Evolutionary conservation across 805 yeast species (phyloP), one percentile per base, ranked within the genome.

Genomic region (Candida boleticola): DNA sequence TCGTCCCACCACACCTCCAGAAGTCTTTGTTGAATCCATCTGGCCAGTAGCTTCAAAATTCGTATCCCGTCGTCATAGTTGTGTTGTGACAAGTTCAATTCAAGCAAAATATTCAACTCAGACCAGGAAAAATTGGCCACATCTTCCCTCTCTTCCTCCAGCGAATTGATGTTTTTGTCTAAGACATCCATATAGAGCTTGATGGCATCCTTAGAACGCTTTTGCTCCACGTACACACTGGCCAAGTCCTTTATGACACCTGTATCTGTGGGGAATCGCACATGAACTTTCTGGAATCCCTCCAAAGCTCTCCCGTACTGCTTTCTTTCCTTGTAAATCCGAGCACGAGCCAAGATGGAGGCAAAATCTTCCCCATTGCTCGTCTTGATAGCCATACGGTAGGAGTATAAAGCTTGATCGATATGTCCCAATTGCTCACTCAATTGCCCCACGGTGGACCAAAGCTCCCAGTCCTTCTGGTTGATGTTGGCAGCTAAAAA

Each of bases 11-110:
- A 82, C 0, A 61, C 59, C 54, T 84, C 87, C 22, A 66, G 66
- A 31, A 73, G 79, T 48, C 99, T 75, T 11, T 68, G 69, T 45
- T 84, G 89, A 13, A 92, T 76, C 93, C 96, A 89, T 47, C 99
- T 69, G 0, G 96, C 79, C 9, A 86, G 84, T 22, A 74, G 66
- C 51, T 85, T 85, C 25, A 89, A 75, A 1, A 81, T 71, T 42
- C 74, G 76, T 14, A 89, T 74, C 1, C 90, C 93, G 9, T 76
- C 67, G 7, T 59, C 59, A 73, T 80, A 85, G 3, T 84, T 80
- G 34, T 78, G 80, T 43, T 80, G 83, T 40, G 80, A 78, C n/a
- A 81, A 73, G 53, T 85, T 85, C 29, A 92, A 66, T 53, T 93
- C 98, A 6, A 86, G 76, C 33, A 92, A 67, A 45, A 89, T 87